These are phyloP conservation scores for Pythium guiyangense DNA, from an alignment of 352 stramenopile species.

Conservation along the genomic window DNA sequence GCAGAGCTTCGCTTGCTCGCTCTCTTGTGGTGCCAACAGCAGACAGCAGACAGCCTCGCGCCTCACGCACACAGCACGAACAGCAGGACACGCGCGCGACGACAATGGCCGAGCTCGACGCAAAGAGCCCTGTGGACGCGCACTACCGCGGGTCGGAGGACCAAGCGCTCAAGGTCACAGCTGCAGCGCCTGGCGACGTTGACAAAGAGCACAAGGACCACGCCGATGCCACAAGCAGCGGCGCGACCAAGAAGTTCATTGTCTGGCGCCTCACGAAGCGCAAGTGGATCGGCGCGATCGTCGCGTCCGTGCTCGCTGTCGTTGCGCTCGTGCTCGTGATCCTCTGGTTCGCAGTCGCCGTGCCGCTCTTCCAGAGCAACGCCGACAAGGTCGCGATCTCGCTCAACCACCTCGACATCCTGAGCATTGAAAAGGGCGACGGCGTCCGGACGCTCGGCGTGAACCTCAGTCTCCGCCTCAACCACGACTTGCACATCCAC, in stretches of 20 bases:
- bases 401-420: slow-evolving; percentile 69
- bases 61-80: neutral
- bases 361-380: slow-evolving; percentile 56
- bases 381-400: slow-evolving; percentile 46
- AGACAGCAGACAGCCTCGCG: neutral
- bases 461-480: slow-evolving; percentile 48
- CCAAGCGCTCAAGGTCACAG: slow-evolving; percentile 21
- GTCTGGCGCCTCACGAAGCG: slow-evolving; percentile 50
- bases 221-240: neutral
- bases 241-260: slow-evolving; percentile 28
- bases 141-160: slow-evolving; percentile 12
- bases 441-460: slow-evolving; percentile 27
- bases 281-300: slow-evolving; percentile 41
- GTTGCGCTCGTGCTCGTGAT: slow-evolving; percentile 50
- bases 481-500: slow-evolving; percentile 36
- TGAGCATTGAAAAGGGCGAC: slow-evolving; percentile 26
- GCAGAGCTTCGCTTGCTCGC: neutral
- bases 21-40: neutral
- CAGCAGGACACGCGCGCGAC: neutral
- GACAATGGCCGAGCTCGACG: neutral
- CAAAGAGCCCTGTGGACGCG: slow-evolving; percentile 2
- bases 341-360: slow-evolving; percentile 56
- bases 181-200: slow-evolving; percentile 21
- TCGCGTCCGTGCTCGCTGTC: slow-evolving; percentile 29
- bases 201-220: slow-evolving; percentile 33